Base-by-base conservation (phyloP, 176 grass and related monocot species). In the Oryza coarctata region DNA sequence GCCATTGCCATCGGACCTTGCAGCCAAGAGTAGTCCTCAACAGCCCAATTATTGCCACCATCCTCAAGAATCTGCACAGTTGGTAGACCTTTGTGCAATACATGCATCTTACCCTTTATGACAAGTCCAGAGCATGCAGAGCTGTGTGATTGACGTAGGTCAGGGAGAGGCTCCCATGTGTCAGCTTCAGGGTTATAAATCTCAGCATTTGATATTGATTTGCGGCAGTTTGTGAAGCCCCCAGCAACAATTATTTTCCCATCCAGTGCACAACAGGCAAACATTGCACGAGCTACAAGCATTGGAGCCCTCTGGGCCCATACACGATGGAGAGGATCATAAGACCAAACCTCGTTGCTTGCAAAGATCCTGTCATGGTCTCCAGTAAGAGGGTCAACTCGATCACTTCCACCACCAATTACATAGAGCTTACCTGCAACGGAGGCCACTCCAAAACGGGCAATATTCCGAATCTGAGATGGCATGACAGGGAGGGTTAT, bases 341-440 rank as follows among this genome's bases (percentile, higher is more conserved):
- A 99, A 65, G 89, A 95, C 96, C 96, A 95, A 82, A 99, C 91
- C 88, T 99, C 93, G 60, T 94, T 94, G 87, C 96, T 95, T 7
- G 96, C 96, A 90, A 99, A 99, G 77, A 99, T 89, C 29, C 80
- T 76, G 33, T 99, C 96, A 60, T 99, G 91, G 61, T 99, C 96
- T 50, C 96, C 96, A 29, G 92, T 98, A 84, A 91, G 90, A 1
- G 91, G 96, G 73, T 99, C 96, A 69, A 99, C 96, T 76, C 91
- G 68, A 77, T 99, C 96, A 74, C 93, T 95, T 36, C 96, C 96
- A 78, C 96, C 96, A 41, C 96, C 96, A 71, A 99, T 95, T 33
- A 99, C 91, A 83, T 90, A 99, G 74, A 99, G 91, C 66, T 99
- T 99, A 18, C 96, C 93, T 64, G 84, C 64, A 77, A 99, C 80